These are phyloP conservation scores for Plectranthus barbatus DNA, from an alignment of 257 asterid species.

Conservation along the genomic window DNA sequence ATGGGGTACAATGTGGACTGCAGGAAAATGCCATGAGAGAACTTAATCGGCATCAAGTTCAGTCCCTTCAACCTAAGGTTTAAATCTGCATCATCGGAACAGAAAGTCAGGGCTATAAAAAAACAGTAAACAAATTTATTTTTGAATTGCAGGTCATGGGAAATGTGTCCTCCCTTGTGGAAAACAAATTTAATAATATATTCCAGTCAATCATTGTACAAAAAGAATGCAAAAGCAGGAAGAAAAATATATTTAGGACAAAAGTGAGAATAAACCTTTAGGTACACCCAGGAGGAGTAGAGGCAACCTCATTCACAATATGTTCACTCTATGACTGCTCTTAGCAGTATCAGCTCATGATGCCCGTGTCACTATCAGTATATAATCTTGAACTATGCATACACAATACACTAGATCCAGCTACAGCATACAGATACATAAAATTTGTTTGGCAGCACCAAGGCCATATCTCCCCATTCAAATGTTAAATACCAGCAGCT, in stretches of 20 bases:
- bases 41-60: neutral
- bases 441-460: neutral
- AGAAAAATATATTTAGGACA: neutral
- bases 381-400: neutral
- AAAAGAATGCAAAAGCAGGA: neutral
- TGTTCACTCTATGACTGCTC: constrained; percentile 3
- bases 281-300: constrained; percentile 5
- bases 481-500: constrained; percentile 38
- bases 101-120: constrained; percentile 4
- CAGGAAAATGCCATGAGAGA: neutral
- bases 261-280: constrained; percentile 5
- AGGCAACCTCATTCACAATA: neutral
- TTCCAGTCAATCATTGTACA: neutral
- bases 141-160: neutral
- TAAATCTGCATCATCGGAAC: constrained; percentile 11
- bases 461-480: constrained; percentile 1
- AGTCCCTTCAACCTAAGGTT: neutral
- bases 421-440: constrained; percentile 1
- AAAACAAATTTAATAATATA: neutral
- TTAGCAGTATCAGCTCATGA: neutral
- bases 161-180: neutral
- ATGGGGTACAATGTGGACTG: neutral
- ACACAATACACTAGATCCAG: neutral
- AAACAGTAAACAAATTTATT: neutral
- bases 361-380: constrained; percentile 9